Base-by-base conservation (phyloP, 2,329 filamentous ascomycete genomes). In the Geosmithia putterillii region DNA sequence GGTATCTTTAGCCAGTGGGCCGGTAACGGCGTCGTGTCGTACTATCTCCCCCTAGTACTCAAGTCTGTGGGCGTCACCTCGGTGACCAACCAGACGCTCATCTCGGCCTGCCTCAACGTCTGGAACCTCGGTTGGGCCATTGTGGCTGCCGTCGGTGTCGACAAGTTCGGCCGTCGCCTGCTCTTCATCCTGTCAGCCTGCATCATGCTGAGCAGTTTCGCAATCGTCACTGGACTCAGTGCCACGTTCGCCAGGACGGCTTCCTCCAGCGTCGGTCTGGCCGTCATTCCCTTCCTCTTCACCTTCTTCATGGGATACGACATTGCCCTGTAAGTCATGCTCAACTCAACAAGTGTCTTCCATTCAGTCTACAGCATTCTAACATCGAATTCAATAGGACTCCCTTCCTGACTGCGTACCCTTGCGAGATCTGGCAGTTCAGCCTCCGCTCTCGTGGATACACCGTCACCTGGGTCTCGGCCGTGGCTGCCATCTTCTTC, bases 321-420 rank as follows among this genome's bases (percentile, higher is more conserved):
- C 0, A 51, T 58, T 17, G 50, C 53, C 15, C 57, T 58, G 6
- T 15, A 38, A 44, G n/a, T 14, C 48, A 55, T 18, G 45, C 51
- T 63, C 12, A 62, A 66, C 3, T 69, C 66, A 8, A 73, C 74
- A 4, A 66, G 22, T n/a, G 32, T 15, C 44, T 45, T 43, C 46
- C 42, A 14, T 35, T 35, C 17, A 15, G 28, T 32, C 7, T n/a
- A 36, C 17, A n/a, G 39, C 35, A 45, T 36, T 18, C 42, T 21
- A 18, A 38, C 21, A 36, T 39, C 10, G 73, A 48, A 62, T 74
- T 40, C 70, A 67, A 12, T 72, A 71, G 56, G 73, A 73, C 44
- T 65, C 71, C 4, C 58, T 75, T 22, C 67, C 69, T 0, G 51
- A 49, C 18, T 43, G 23, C 48, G 3, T 53, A 53, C 47, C 44